Percentiles rank a stretch among this genome's conserved stretches.
phyloP scores from a whole-genome alignment of 2,329 filamentous ascomycete species.

The Microsporum audouinii region DNA sequence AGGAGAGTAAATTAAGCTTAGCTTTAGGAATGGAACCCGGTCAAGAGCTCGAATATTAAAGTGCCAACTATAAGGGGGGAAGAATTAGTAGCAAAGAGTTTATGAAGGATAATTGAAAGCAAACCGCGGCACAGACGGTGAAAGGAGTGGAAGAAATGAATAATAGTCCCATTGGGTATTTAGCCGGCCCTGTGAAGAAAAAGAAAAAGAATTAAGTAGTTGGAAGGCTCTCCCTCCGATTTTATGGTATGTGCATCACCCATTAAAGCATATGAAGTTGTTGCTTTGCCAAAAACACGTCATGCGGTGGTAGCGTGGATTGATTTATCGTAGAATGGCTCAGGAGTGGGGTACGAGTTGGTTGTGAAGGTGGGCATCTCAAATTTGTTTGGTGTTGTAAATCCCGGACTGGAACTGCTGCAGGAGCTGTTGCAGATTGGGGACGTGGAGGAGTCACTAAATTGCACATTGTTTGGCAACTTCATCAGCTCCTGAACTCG shows the following conservation, averaged over 20 bases:
- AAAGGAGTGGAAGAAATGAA: background rate
- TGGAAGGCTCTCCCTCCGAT: background rate
- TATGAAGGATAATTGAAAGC: background rate
- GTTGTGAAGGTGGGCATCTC: background rate
- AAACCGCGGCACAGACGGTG: background rate
- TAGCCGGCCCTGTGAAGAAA: background rate
- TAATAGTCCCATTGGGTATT: background rate
- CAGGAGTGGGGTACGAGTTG: conserved; percentile 1
- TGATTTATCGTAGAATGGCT: conserved; percentile 3
- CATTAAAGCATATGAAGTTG: background rate
- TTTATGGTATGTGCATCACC: background rate
- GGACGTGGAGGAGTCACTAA: conserved; percentile 10
- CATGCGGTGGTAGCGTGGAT: background rate
- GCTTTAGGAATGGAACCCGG: background rate
- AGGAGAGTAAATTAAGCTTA: background rate
- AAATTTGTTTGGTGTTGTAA: background rate
- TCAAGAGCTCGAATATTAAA: background rate
- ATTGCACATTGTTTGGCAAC: background rate
- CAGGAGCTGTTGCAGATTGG: conserved; percentile 14
- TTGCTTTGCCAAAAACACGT: background rate
- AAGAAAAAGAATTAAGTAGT: background rate
- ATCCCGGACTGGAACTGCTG: background rate
- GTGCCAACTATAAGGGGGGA: background rate
- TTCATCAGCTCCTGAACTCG: conserved; percentile 18
- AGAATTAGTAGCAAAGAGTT: background rate